Evolutionary conservation across 768 basidiomycete species (phyloP), one percentile per base, ranked within the genome.

Genomic region (Trametes cinnabarina): DNA sequence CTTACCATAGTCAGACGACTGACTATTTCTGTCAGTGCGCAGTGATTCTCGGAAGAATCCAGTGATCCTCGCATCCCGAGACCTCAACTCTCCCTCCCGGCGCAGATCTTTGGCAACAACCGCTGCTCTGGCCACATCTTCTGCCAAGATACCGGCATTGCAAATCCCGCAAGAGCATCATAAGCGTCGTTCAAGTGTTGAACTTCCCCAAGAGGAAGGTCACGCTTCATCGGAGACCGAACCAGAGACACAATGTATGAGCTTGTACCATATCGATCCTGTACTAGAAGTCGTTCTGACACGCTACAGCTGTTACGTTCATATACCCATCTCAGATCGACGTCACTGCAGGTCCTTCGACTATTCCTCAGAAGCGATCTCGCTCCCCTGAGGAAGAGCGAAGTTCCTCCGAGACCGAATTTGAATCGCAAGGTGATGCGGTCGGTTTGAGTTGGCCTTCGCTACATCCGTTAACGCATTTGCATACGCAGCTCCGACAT

Each of bases 391-490:
- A 14, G 30, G 26, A 26, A 3, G 50, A 55, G 9, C 58, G 15
- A 8, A 32, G 26, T 23, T 63, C 62, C 4, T 63, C 65, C 0
- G 65, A 65, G 34, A 63, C 65, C 19, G 65, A 65, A 42, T 19
- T 51, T 5, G 65, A 65, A 23, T 63, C 65, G 3, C 65, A 65
- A 28, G 60, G 65, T 60, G 34, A 35, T 44, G 11, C 0, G 20
- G 12, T 4, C 15, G 5, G 43, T 4, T n/a, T 14, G 32, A 11
- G n/a, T 5, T 5, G 11, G 2, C 6, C 19, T 20, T 1, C 7
- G 28, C 6, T 5, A 1, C 25, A 6, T 2, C 26, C 19, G 19
- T 8, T 50, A 32, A 44, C 19, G 17, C 11, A 20, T 7, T 32
- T 12, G 0, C 30, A 26, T 19, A 46, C 48, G 41, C 23, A 58